Percentiles rank a stretch among this genome's conserved stretches.
phyloP scores from a whole-genome alignment of 352 stramenopile species.

The Phytopythium oedochilum region DNA sequence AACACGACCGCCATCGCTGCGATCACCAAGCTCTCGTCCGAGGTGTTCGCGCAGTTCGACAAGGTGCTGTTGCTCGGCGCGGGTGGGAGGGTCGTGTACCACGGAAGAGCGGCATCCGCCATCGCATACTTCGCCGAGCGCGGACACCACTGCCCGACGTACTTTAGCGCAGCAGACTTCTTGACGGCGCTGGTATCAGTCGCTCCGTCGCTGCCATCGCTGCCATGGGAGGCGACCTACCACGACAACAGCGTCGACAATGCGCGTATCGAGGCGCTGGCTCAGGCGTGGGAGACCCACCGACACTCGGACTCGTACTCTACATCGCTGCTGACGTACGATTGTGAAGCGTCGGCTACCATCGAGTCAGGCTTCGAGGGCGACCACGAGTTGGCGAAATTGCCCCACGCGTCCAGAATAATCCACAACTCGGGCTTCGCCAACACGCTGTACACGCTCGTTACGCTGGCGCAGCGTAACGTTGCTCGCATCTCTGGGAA shows the following conservation, averaged over 20 bases:
- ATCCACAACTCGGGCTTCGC: too few relatives aligned
- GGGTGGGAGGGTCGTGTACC: constrained; percentile 33
- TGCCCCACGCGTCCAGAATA: too few relatives aligned
- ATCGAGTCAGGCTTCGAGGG: too few relatives aligned
- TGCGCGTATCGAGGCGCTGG: constrained; percentile 16
- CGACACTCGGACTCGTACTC: background rate
- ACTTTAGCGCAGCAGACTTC: constrained; percentile 44
- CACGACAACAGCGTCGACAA: constrained; percentile 7
- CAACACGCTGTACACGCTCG: background rate
- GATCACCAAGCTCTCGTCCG: constrained; percentile 76
- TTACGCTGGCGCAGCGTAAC: too few relatives aligned
- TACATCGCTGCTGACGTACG: background rate
- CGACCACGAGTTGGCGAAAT: background rate
- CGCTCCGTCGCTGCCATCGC: background rate
- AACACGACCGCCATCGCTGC: constrained; percentile 77
- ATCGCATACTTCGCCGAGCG: constrained; percentile 32
- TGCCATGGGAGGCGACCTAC: background rate
- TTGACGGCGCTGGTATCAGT: constrained; percentile 47
- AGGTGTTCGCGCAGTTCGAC: constrained; percentile 39
- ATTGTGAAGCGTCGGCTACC: too few relatives aligned
- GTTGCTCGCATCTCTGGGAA: constrained; percentile 25
- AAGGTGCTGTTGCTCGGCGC: constrained; percentile 40
- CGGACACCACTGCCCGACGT: constrained; percentile 32
- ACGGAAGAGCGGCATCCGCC: constrained; percentile 25
- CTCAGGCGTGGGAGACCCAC: constrained; percentile 13